Conservation (phyloP, 768 basidiomycete genomes). For the Panellus pusillus region DNA sequence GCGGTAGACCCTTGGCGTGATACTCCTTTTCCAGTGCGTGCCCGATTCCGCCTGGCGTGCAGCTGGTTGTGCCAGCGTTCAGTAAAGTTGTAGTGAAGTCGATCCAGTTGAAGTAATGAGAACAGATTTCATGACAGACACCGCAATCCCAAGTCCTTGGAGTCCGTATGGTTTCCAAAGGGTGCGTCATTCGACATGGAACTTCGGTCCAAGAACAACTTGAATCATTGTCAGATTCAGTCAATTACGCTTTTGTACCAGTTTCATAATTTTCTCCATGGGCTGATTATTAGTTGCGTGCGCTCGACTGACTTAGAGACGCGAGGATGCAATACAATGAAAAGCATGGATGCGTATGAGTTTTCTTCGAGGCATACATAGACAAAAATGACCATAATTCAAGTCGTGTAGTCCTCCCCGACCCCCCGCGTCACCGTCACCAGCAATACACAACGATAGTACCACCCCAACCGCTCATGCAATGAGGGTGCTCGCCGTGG, state of each 20-base stretch:
- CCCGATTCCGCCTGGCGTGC: slow-evolving; percentile 26
- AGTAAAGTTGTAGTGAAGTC: no score
- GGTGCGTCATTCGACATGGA: no score
- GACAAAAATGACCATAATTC: slow-evolving; percentile 18
- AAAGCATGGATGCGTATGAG: slow-evolving; percentile 19
- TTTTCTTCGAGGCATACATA: slow-evolving; percentile 22
- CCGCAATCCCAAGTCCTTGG: no score
- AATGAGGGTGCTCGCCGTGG: slow-evolving; percentile 89
- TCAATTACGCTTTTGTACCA: no score
- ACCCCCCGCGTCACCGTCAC: background rate
- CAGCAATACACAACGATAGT: background rate
- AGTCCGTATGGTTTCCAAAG: no score
- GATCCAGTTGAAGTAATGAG: no score
- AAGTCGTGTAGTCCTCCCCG: slow-evolving; percentile 10
- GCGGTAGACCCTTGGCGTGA: slow-evolving; percentile 13
- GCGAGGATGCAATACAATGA: background rate
- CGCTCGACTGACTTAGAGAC: no score
- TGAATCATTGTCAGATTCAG: no score
- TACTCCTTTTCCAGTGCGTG: slow-evolving; percentile 24
- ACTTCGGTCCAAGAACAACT: no score
- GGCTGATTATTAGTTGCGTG: no score
- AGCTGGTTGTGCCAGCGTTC: slow-evolving; percentile 4
- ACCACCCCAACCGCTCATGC: slow-evolving; percentile 46
- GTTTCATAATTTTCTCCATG: no score
- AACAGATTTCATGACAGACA: no score